Conservation (phyloP, 2,329 filamentous ascomycete genomes). For the Colletotrichum lindemuthianum region DNA sequence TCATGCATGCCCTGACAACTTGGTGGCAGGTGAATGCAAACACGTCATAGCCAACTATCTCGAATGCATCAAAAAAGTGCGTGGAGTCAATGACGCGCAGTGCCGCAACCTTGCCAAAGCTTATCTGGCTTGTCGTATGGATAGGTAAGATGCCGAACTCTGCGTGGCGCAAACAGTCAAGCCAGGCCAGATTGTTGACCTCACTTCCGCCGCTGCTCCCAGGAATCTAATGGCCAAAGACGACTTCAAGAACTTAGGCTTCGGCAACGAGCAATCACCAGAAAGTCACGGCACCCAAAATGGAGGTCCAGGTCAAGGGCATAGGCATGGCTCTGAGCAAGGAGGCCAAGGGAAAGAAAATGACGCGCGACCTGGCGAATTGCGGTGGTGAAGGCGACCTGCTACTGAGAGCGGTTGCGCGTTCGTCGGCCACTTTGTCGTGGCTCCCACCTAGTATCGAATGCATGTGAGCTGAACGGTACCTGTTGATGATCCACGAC, state of each 20-base stretch:
- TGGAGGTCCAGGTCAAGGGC: slow-evolving; percentile 37
- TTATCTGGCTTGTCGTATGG: slow-evolving; percentile 94
- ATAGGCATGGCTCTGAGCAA: background rate
- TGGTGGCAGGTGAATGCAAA: slow-evolving; percentile 84
- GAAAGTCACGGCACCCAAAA: slow-evolving; percentile 32
- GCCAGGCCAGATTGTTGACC: too few relatives aligned
- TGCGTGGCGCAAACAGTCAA: background rate
- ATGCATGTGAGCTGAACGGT: too few relatives aligned
- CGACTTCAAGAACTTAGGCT: slow-evolving; percentile 93
- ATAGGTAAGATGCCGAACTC: slow-evolving; percentile 70
- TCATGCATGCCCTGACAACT: slow-evolving; percentile 7
- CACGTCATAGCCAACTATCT: slow-evolving; percentile 87
- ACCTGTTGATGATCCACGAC: too few relatives aligned
- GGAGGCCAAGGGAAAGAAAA: slow-evolving; percentile 2
- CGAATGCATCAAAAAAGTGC: slow-evolving; percentile 83
- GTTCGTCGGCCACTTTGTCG: background rate
- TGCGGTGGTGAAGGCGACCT: slow-evolving; percentile 45
- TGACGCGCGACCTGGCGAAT: slow-evolving; percentile 42
- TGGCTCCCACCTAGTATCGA: background rate
- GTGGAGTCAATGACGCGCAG: slow-evolving; percentile 85
- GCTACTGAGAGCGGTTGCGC: background rate
- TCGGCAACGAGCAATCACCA: slow-evolving; percentile 52
- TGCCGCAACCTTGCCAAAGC: slow-evolving; percentile 88
- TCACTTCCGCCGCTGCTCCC: background rate
- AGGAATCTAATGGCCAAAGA: slow-evolving; percentile 97